phyloP scores from a whole-genome alignment of 2,329 filamentous ascomycete species.

The Elsinoe ampelina region DNA sequence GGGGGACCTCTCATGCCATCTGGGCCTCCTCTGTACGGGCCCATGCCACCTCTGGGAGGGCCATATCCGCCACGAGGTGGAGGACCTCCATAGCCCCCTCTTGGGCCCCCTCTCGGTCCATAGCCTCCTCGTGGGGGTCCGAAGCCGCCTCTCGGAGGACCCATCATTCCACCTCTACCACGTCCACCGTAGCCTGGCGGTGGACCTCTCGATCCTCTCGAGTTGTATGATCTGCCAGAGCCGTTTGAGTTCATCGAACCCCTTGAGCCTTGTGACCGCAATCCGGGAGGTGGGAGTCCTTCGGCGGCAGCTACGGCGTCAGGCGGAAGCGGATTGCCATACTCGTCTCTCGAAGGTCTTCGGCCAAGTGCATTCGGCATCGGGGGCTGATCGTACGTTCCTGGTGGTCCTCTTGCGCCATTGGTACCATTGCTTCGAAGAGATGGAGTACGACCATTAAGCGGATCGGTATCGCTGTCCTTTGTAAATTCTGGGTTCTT shows the following conservation, averaged over 20 bases:
- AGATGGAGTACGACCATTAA: slow-evolving; percentile 57
- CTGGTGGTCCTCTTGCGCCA: slow-evolving; percentile 28
- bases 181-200: slow-evolving; percentile 20
- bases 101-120: slow-evolving; percentile 42
- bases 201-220: slow-evolving; percentile 26
- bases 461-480: slow-evolving; percentile 56
- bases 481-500: slow-evolving; percentile 36
- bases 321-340: slow-evolving; percentile 47
- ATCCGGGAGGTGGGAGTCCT: slow-evolving; percentile 35
- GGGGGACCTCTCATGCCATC: slow-evolving; percentile 25
- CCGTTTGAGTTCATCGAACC: slow-evolving; percentile 34
- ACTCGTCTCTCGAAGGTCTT: slow-evolving; percentile 48
- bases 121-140: slow-evolving; percentile 32
- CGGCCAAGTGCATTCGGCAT: slow-evolving; percentile 30
- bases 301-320: slow-evolving; percentile 19
- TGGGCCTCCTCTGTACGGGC: slow-evolving; percentile 27
- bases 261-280: slow-evolving; percentile 40
- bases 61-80: slow-evolving; percentile 31
- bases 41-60: slow-evolving; percentile 37
- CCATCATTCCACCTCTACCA: slow-evolving; percentile 22
- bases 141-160: slow-evolving; percentile 17
- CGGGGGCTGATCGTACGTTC: slow-evolving; percentile 34
- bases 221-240: slow-evolving; percentile 26
- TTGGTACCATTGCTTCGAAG: slow-evolving; percentile 34
- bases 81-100: slow-evolving; percentile 36